Percentiles rank a stretch among this genome's conserved stretches.
Evolutionary conservation across 768 basidiomycete genomes (phyloP).

Genomic region (Trametes coccinea): DNA sequence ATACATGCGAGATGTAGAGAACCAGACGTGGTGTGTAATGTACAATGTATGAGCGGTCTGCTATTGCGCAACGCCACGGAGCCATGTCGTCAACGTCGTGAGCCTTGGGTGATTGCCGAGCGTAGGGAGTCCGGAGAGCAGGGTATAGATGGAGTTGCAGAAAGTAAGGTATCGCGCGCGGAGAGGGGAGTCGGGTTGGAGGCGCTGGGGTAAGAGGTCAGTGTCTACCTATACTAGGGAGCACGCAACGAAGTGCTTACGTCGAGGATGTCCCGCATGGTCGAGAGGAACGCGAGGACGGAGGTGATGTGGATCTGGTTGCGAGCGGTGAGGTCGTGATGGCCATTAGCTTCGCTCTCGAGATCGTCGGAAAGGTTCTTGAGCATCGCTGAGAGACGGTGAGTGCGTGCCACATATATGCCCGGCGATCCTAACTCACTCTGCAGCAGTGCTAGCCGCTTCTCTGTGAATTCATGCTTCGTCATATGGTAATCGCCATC

Average conservation of each 20-base stretch:
- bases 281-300: slow-evolving; percentile 47
- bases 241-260: slow-evolving; percentile 30
- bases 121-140: slow-evolving; percentile 10
- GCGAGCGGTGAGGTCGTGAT: slow-evolving; percentile 31
- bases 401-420: background rate
- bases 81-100: slow-evolving; percentile 7
- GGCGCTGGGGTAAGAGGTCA: background rate
- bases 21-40: background rate
- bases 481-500: slow-evolving; percentile 27
- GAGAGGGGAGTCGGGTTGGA: background rate
- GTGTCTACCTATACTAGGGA: background rate
- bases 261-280: slow-evolving; percentile 49
- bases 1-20: background rate
- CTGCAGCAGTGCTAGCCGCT: slow-evolving; percentile 41
- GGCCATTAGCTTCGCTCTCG: slow-evolving; percentile 27
- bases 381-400: slow-evolving; percentile 43
- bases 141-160: slow-evolving; percentile 11
- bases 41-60: background rate
- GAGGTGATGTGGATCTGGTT: slow-evolving; percentile 43
- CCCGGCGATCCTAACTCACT: slow-evolving; percentile 30
- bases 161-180: slow-evolving; percentile 9
- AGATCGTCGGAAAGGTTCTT: slow-evolving; percentile 43
- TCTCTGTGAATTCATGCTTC: slow-evolving; percentile 29
- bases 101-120: slow-evolving; percentile 16
- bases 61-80: slow-evolving; percentile 6